A percentile compares a stretch with the other conserved stretches of the same genome.
Evolutionary conservation across 2,329 filamentous ascomycete genomes (phyloP).

Genomic region (Metarhizium guizhouense): DNA sequence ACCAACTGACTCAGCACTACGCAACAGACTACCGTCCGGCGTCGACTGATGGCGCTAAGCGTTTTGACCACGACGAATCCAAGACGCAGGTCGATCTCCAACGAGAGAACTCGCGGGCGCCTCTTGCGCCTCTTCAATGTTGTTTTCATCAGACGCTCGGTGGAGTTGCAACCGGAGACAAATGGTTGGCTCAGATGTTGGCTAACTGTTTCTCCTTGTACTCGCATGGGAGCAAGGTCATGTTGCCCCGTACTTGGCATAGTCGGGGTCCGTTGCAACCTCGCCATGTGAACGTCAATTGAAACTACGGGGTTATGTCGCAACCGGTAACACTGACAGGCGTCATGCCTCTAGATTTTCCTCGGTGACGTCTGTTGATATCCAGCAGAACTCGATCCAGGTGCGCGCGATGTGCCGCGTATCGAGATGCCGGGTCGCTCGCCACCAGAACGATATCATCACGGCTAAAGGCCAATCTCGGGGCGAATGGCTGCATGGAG

Average conservation of each 20-base stretch:
- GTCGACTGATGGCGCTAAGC: not conserved
- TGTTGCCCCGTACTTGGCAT: not conserved
- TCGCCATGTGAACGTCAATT: conserved; percentile 2
- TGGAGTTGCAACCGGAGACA: too few species aligned
- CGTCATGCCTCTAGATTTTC: not conserved
- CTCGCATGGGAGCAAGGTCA: not conserved
- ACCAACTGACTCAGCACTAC: not conserved
- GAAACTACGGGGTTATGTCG: not conserved
- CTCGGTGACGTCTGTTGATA: not conserved
- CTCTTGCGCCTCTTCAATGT: too few species aligned
- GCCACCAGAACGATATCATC: not conserved
- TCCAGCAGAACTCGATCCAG: not conserved
- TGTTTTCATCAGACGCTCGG: too few species aligned
- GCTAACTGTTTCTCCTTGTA: too few species aligned
- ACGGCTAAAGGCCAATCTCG: too few species aligned
- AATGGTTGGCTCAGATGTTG: too few species aligned
- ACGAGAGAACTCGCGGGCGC: too few species aligned
- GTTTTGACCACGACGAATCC: not conserved
- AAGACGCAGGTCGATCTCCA: too few species aligned
- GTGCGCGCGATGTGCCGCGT: not conserved
- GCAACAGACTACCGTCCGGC: too few species aligned
- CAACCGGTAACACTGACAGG: not conserved
- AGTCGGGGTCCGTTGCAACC: not conserved
- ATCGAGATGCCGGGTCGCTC: not conserved
- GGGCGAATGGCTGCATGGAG: too few species aligned